Percentiles rank a stretch among this genome's conserved stretches.
phyloP scores from a whole-genome alignment of 345 rosid genomes.

The Camelina neglecta region DNA sequence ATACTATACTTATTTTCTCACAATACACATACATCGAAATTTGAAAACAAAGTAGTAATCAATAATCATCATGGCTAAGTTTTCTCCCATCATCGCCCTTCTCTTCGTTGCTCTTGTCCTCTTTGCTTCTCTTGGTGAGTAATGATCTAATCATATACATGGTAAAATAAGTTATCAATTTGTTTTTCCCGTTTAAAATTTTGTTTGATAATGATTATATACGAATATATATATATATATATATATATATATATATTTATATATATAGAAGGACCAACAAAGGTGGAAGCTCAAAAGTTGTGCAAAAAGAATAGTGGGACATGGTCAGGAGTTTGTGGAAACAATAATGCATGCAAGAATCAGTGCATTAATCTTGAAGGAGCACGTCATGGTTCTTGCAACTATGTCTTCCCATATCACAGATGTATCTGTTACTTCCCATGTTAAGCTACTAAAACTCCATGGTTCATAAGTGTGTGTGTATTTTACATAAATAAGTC shows the following conservation, averaged over 20 bases:
- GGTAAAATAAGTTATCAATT: too few relatives aligned
- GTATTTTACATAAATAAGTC: background rate
- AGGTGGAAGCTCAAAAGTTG: conserved; percentile 6
- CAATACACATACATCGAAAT: background rate
- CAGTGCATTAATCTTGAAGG: conserved; percentile 44
- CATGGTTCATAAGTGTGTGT: background rate
- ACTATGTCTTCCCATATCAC: background rate
- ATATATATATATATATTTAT: background rate
- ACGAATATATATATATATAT: background rate
- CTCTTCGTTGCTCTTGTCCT: background rate
- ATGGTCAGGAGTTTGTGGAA: conserved; percentile 6
- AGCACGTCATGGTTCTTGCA: conserved; percentile 16
- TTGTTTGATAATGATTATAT: too few relatives aligned
- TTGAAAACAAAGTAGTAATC: background rate
- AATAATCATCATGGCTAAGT: conserved; percentile 6
- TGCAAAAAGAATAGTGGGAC: background rate
- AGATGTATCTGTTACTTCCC: conserved; percentile 9
- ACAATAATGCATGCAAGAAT: background rate
- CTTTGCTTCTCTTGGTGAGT: conserved; percentile 11
- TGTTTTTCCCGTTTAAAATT: too few relatives aligned
- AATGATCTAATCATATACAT: background rate
- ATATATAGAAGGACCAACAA: background rate
- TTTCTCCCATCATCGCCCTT: background rate
- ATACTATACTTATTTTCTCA: background rate
- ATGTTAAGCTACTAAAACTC: background rate